These are phyloP conservation scores for Begonia fuchsioides DNA, from an alignment of 306 rosid genomes.

Conservation along the genomic window DNA sequence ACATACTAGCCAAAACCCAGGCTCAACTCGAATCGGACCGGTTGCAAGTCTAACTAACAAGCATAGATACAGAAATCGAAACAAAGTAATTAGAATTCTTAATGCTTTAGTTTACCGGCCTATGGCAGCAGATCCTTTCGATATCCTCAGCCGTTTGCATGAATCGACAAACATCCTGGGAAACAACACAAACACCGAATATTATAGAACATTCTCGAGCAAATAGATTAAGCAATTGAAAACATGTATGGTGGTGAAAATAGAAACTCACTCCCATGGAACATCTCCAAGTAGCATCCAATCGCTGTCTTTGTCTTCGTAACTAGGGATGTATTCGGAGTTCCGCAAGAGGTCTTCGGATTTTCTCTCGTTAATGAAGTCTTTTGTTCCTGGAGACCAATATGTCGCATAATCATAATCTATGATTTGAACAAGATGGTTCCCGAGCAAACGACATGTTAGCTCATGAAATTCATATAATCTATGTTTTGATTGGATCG, in stretches of 20 bases:
- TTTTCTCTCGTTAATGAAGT: constrained; percentile 74
- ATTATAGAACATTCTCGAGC: background rate
- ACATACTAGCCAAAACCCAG: too few relatives aligned
- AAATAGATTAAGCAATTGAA: background rate
- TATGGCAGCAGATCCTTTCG: constrained; percentile 84
- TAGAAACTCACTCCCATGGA: constrained; percentile 67
- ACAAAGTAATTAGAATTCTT: too few relatives aligned
- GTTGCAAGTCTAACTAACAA: too few relatives aligned
- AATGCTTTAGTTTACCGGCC: constrained; percentile 37
- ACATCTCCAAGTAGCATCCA: constrained; percentile 98
- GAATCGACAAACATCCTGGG: constrained; percentile 8
- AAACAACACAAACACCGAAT: background rate
- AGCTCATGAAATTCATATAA: too few relatives aligned
- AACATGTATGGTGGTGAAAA: background rate
- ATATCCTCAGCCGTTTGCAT: constrained; percentile 12
- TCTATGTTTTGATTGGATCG: too few relatives aligned
- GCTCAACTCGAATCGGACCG: too few relatives aligned
- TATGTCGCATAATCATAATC: background rate
- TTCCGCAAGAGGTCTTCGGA: constrained; percentile 54
- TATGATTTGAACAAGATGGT: too few relatives aligned
- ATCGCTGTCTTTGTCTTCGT: constrained; percentile 78
- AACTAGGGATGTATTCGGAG: constrained; percentile 63
- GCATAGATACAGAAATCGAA: too few relatives aligned
- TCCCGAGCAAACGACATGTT: too few relatives aligned
- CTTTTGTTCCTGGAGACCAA: constrained; percentile 36